Evolutionary conservation across 176 grass and related monocot species (phyloP).

Genomic region (Oropetium thomaeum): DNA sequence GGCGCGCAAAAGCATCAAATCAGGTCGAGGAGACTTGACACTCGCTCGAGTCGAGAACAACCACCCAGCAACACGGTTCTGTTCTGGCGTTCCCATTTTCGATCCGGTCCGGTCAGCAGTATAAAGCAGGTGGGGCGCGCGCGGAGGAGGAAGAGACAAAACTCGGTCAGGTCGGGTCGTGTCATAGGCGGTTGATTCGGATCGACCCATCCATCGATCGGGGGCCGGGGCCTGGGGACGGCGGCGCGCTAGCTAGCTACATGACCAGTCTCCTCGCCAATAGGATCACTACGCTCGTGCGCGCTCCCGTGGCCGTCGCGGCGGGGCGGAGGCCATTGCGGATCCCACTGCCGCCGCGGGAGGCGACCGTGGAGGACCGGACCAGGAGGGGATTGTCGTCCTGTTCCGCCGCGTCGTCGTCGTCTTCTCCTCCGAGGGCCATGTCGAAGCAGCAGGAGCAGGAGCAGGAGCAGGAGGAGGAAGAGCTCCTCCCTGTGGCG

Average conservation of each 20-base stretch:
- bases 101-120: neutral
- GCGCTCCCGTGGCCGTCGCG: conserved; percentile 21
- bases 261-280: conserved; percentile 40
- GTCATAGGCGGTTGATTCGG: conserved; percentile 30
- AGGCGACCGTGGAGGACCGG: too few relatives aligned
- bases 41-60: too few relatives aligned
- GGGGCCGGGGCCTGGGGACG: too few relatives aligned
- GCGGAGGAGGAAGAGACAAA: conserved; percentile 15
- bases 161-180: neutral
- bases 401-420: neutral
- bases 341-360: neutral
- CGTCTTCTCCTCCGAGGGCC: neutral
- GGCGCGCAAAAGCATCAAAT: too few relatives aligned
- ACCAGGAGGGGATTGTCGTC: neutral
- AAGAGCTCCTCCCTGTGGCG: too few relatives aligned
- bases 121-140: neutral
- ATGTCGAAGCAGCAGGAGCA: neutral
- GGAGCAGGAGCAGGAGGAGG: neutral
- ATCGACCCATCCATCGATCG: neutral
- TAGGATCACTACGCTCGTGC: conserved; percentile 30
- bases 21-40: too few relatives aligned
- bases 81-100: too few relatives aligned
- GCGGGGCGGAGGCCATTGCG: conserved; percentile 7
- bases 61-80: too few relatives aligned
- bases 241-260: conserved; percentile 9